Conservation (phyloP, 768 basidiomycete genomes). For the Kwoniella shandongensis region DNA sequence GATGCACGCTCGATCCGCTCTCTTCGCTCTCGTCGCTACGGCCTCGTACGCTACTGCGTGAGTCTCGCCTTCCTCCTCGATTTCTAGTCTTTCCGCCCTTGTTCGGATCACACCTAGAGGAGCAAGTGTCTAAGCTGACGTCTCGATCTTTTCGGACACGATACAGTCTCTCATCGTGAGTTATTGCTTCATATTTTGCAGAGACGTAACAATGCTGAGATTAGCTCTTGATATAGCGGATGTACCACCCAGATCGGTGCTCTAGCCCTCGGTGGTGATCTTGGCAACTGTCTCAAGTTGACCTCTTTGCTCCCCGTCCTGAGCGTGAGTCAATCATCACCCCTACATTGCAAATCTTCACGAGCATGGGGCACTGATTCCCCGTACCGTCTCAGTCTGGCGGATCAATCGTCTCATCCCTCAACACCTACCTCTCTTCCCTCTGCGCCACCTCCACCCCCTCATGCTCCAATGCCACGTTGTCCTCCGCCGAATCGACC, state of each 20-base stretch:
- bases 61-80: slow-evolving; percentile 3
- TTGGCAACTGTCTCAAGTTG: slow-evolving; percentile 43
- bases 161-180: slow-evolving; percentile 19
- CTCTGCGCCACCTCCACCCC: slow-evolving; percentile 44
- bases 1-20: slow-evolving; percentile 19
- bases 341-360: no score
- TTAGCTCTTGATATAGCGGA: slow-evolving; percentile 9
- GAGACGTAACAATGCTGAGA: no score
- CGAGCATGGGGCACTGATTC: no score
- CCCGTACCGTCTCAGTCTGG: no score
- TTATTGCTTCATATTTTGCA: no score
- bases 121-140: no score
- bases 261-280: slow-evolving; percentile 37
- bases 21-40: slow-evolving; percentile 15
- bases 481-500: slow-evolving; percentile 32
- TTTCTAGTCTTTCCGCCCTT: neutral
- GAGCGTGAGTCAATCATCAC: slow-evolving; percentile 26
- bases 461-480: slow-evolving; percentile 37
- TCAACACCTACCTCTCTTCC: slow-evolving; percentile 45
- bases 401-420: slow-evolving; percentile 39
- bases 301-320: slow-evolving; percentile 36
- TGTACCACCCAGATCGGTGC: slow-evolving; percentile 36
- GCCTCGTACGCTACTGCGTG: slow-evolving; percentile 19
- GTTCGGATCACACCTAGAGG: neutral
- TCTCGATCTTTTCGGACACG: neutral